A percentile compares a stretch with the other conserved stretches of the same genome.
Evolutionary conservation across 2,329 filamentous ascomycete species (phyloP).

Genomic region (Podosphaera xanthii): DNA sequence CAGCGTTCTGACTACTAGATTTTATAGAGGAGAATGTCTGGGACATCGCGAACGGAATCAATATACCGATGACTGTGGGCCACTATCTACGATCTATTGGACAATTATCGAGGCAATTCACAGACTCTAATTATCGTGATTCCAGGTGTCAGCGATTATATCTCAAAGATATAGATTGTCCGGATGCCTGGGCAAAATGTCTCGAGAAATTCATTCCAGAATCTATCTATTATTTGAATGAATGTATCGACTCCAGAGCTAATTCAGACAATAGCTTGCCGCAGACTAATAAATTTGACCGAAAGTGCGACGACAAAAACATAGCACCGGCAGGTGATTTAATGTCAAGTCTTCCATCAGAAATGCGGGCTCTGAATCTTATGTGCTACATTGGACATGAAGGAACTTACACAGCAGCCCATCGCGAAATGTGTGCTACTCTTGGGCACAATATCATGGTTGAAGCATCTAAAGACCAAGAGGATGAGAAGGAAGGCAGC

Average conservation of each 20-base stretch:
- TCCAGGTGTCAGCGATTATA: slow-evolving; percentile 70
- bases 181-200: slow-evolving; percentile 62
- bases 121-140: slow-evolving; percentile 50
- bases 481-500: slow-evolving; percentile 62
- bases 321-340: slow-evolving; percentile 58
- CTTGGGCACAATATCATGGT: slow-evolving; percentile 98
- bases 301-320: slow-evolving; percentile 21
- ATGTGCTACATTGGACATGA: slow-evolving; percentile 98
- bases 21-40: slow-evolving; percentile 56
- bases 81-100: slow-evolving; percentile 83
- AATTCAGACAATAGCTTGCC: slow-evolving; percentile 30
- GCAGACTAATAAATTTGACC: slow-evolving; percentile 20
- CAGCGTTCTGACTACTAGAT: slow-evolving; percentile 8
- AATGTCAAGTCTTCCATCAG: slow-evolving; percentile 72
- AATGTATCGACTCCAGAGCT: slow-evolving; percentile 37
- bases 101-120: slow-evolving; percentile 65
- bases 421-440: slow-evolving; percentile 93
- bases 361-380: slow-evolving; percentile 84
- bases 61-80: slow-evolving; percentile 65
- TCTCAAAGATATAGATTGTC: slow-evolving; percentile 92
- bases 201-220: slow-evolving; percentile 58
- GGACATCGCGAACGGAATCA: slow-evolving; percentile 48
- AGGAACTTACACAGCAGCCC: slow-evolving; percentile 85
- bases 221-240: slow-evolving; percentile 75
- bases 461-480: slow-evolving; percentile 50